Evolutionary conservation across 345 rosid species (phyloP), one percentile per base, ranked within the genome.

Genomic region (Salix brachista): DNA sequence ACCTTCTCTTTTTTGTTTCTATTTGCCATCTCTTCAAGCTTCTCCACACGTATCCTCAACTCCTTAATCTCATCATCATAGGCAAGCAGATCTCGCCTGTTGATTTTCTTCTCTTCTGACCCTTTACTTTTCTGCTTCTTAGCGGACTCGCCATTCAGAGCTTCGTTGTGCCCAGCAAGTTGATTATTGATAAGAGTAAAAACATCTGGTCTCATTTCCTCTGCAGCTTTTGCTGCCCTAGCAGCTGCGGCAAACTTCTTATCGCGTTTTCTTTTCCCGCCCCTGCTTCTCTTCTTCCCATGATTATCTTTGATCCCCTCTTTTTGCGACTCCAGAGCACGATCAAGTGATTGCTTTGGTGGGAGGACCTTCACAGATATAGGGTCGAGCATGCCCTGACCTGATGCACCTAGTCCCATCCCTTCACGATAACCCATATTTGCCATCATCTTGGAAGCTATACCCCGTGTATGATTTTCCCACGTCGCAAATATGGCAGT

Each of bases 401-500:
- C 94, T 9, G 94, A 80, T 68, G 76, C 90, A 3, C 97, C 99
- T 80, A 93, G 85, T 56, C 98, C 99, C 98, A 92, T 92, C 50
- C 99, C 98, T 82, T 90, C 92, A 18, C 95, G 91, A 73, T 92
- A 92, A 42, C 98, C 98, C 99, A 96, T 93, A 80, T 70, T 92
- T 60, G 94, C 96, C 99, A 93, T 93, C 97, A 93, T 89, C 91
- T 91, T 93, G 32, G 98, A 96, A 67, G 99, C 98, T 77, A 93
- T 82, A 13, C 98, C 99, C 37, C 98, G 85, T 0, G 98, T 92
- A 87, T 93, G 98, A 76, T 92, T 96, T 86, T 96, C 99, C 99
- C 99, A 96, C 74, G 87, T 91, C 0, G 98, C 94, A 83, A 95
- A 95, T 78, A 91, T 79, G 42, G 86, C 86, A 25, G 98, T 96